phyloP scores from a whole-genome alignment of 192 early-diverging fungal genomes.

The Bifiguratus adelaidae region DNA sequence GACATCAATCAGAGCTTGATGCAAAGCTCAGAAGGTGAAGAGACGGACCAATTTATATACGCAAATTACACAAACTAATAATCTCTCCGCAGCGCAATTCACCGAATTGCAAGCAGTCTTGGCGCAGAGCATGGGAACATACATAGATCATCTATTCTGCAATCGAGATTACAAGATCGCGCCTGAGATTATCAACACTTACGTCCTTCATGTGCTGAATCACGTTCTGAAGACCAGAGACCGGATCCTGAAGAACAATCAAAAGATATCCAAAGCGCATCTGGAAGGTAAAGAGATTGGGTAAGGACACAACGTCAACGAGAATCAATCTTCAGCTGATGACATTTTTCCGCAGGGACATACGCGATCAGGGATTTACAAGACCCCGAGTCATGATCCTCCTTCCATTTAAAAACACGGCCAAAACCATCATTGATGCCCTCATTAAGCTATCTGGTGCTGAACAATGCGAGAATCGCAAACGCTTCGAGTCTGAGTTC shows the following conservation, averaged over 20 bases:
- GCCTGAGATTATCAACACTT: conserved; percentile 56
- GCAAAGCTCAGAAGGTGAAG: too few species aligned
- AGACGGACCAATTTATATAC: too few species aligned
- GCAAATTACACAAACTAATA: background rate
- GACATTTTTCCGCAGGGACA: conserved; percentile 40
- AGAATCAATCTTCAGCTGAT: background rate
- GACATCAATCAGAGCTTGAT: too few species aligned
- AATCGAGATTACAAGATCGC: conserved; percentile 48
- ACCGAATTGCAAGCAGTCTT: conserved; percentile 48
- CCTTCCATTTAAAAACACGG: conserved; percentile 76
- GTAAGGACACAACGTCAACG: conserved; percentile 3
- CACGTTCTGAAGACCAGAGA: conserved; percentile 79
- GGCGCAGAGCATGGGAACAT: conserved; percentile 55
- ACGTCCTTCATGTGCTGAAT: conserved; percentile 82
- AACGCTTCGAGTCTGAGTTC: conserved; percentile 76
- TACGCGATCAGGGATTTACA: conserved; percentile 94
- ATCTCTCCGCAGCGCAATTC: conserved; percentile 5
- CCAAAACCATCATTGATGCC: conserved; percentile 65
- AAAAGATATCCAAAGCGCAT: conserved; percentile 54
- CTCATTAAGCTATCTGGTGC: conserved; percentile 68
- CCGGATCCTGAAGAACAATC: conserved; percentile 70
- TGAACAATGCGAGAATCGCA: conserved; percentile 80
- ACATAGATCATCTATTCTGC: conserved; percentile 68
- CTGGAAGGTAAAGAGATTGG: conserved; percentile 36
- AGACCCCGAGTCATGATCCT: conserved; percentile 87